Evolutionary conservation across 202 grass and related monocot species (phyloP), one percentile per base, ranked within the genome.

Genomic region (Digitaria exilis): DNA sequence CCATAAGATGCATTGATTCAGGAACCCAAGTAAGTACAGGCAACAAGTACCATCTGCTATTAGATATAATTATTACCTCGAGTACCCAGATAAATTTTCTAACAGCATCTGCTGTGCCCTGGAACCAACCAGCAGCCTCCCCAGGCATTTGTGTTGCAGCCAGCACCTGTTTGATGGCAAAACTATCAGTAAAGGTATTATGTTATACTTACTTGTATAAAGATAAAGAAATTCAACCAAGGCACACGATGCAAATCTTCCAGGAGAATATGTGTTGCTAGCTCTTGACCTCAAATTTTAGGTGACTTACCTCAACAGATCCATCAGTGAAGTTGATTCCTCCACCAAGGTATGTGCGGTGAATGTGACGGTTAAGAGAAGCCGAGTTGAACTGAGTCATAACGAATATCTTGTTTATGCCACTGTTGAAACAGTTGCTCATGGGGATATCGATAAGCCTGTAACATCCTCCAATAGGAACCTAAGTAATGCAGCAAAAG

Each of bases 341-440:
- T 8, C 87, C 92, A 48, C 90, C 90, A 63, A 89, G 85, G 44
- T 96, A 96, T 7, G 94, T 96, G 28, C 78, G 86, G 65, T 69
- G 85, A 75, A 96, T 93, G 69, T 96, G 94, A 35, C 94, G 90
- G 85, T 96, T 91, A 30, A 96, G 81, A 29, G 94, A 96, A 56
- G 86, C 65, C 16, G 94, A 96, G n/a, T 96, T 96, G 88, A 87
- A 96, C 32, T 96, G 94, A 46, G 94, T 96, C 86, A 91, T 93
- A 44, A 96, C 86, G 44, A 93, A 96, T 73, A 96, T 92, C 86
- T 96, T 96, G 55, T 93, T 89, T 76, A 96, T 92, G 32, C 86
- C 94, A n/a, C 88, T 93, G 42, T 96, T 93, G 65, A 96, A 92
- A 79, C 94, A 96, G 62, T 96, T 96, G 81, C 91, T 97, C 94